Evolutionary conservation across 345 rosid species (phyloP), one percentile per base, ranked within the genome.

Genomic region (Hevea brasiliensis): DNA sequence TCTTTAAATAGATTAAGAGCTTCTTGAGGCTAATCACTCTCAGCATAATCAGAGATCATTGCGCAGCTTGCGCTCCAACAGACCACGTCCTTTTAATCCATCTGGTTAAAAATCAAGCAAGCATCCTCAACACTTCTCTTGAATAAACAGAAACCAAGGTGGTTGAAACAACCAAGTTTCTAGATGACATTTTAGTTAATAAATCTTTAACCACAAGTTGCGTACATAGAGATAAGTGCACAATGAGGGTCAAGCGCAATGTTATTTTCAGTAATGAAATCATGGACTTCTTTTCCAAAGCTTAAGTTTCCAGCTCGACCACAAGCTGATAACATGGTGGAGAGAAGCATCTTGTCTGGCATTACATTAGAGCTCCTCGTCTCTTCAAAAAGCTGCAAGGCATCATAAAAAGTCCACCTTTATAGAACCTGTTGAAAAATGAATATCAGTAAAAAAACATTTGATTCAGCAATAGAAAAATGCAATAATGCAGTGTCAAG

Each of bases 361-460:
- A 79, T 60, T 54, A 89, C 79, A 74, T 75, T 72, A 63, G 74
- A 80, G 54, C 23, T 68, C 72, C 53, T 83, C 92, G 89, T 89
- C 81, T 86, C 91, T 74, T 91, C 94, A 72, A 89, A 89, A 65
- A 91, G 87, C 77, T 75, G n/a, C n/a, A n/a, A n/a, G n/a, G 81
- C 91, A 66, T 85, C 85, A 44, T 85, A 81, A 68, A n/a, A n/a
- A n/a, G n/a, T n/a, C n/a, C 89, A 53, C 20, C 69, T 57, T 81
- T 83, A 53, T 82, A 84, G 78, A 82, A 89, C 74, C 97, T 84
- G 81, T 72, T 18, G 24, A 37, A 29, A 73, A 63, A 53, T 8
- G 58, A 61, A 59, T 26, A 51, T 59, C 75, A 60, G 27, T 44
- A 63, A 64, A 71, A 71, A 64, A 3, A 0, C 4, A 55, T 26